phyloP scores from a whole-genome alignment of 2,329 filamentous ascomycete species.

The Ceratocystis albifundus region DNA sequence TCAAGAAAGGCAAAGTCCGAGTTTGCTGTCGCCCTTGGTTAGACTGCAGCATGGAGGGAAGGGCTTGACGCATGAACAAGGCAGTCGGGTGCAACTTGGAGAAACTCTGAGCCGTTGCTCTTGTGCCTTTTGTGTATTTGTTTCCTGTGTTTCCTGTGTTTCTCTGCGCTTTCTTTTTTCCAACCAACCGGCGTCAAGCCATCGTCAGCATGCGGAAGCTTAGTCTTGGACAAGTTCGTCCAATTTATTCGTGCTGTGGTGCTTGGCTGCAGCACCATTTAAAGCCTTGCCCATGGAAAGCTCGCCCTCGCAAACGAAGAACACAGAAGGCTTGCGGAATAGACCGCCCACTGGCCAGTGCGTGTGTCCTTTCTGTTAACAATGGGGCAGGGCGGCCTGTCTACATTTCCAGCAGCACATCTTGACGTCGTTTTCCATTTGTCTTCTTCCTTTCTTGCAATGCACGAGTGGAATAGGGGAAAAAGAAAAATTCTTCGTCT shows the following conservation, averaged over 20 bases:
- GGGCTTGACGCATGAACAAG: too few relatives aligned
- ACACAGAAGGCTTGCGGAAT: neutral
- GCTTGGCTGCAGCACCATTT: conserved; percentile 1
- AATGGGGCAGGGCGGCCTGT: neutral
- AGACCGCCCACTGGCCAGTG: neutral
- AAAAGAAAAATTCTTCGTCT: conserved; percentile 1
- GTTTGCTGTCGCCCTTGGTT: neutral
- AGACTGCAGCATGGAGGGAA: too few relatives aligned
- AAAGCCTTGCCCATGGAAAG: neutral
- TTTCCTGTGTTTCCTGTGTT: neutral
- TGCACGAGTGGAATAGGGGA: neutral
- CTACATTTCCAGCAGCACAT: neutral
- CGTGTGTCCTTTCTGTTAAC: neutral
- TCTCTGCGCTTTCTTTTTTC: too few relatives aligned
- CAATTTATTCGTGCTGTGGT: neutral
- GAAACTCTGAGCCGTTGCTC: too few relatives aligned
- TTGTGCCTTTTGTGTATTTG: neutral
- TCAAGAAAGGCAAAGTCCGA: neutral
- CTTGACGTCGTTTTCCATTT: neutral
- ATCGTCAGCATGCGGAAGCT: neutral
- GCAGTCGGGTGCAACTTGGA: too few relatives aligned
- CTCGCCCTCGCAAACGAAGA: too few relatives aligned
- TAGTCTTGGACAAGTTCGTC: neutral
- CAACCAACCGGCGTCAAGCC: too few relatives aligned
- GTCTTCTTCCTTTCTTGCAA: neutral